These are phyloP conservation scores for Solanum dulcamara DNA, from an alignment of 257 asterid genomes.

Conservation along the genomic window DNA sequence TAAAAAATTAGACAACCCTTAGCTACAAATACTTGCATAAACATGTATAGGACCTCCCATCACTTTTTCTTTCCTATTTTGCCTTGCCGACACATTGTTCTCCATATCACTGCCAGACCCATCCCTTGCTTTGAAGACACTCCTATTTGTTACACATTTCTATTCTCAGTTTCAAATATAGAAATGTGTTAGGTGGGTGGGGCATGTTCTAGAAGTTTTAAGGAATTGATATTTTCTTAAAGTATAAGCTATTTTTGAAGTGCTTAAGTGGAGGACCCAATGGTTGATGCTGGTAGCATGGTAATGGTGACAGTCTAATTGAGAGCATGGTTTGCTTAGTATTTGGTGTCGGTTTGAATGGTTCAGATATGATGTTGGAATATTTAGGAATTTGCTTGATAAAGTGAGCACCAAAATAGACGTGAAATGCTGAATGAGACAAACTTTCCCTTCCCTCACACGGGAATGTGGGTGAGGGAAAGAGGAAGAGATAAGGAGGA, in stretches of 20 bases:
- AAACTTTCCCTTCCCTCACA: not conserved
- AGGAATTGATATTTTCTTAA: not conserved
- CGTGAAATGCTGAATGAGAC: not conserved
- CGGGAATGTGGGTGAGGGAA: not conserved
- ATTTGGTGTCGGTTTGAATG: not conserved
- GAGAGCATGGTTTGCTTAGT: not conserved
- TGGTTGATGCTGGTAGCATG: not conserved
- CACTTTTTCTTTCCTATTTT: not conserved
- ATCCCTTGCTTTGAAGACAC: not conserved
- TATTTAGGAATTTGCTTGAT: not conserved
- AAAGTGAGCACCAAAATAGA: not conserved
- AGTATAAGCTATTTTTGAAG: not conserved
- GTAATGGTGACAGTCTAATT: not conserved
- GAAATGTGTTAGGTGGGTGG: not conserved
- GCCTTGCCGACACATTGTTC: not conserved
- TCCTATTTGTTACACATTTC: not conserved
- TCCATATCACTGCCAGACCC: not conserved
- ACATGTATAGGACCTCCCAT: not conserved
- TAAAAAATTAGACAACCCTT: not conserved
- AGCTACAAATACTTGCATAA: not conserved
- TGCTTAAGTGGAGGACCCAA: not conserved
- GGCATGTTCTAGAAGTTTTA: not conserved
- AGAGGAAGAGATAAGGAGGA: not conserved
- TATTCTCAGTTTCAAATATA: not conserved
- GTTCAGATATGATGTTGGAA: not conserved